Evolutionary conservation across 1,284 basidiomycete species (phyloP), one percentile per base, ranked within the genome.

Genomic region (Termitomyces sp.): DNA sequence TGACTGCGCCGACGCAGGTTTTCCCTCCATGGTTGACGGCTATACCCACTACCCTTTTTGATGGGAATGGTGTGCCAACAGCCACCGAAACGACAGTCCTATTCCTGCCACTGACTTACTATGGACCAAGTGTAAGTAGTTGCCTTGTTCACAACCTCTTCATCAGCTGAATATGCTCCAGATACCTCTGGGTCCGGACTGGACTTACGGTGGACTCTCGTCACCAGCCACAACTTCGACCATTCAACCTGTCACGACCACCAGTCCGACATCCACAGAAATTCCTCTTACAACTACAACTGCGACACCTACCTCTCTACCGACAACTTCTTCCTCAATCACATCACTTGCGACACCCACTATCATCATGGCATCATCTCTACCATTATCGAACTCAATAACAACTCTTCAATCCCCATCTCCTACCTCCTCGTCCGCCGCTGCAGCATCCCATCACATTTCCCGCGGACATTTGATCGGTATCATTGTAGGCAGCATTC

Each of bases 171-270:
- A 35, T n/a, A 43, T 50, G 52, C 62, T 19, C 1, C 57, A 87
- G 86, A 86, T 88, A 58, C 86, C 86, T 39, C 70, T 88, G 31
- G 81, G 79, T 44, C 71, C 79, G 13, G 70, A 84, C 54, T 88
- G 81, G 77, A 79, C 77, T 14, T 88, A 78, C 59, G 86, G 86
- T 56, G 86, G 86, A 37, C 70, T 68, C 37, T 60, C 62, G 31
- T 56, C 63, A 9, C 53, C 64, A 34, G 60, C 68, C 13, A 54
- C 76, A 50, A 62, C 79, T 33, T 74, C 79, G 28, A 64, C 62
- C 71, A 28, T 65, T 66, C 42, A 19, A 37, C 53, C 51, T 41
- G 46, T 62, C 34, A 39, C 55, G 24, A 60, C 66, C 49, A 60
- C 60, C 55, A 56, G 66, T 26, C 46, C 49, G 28, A 60, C 66